A percentile compares a stretch with the other conserved stretches of the same genome.
Evolutionary conservation across 106 monocot genomes (phyloP).

Genomic region (Acanthochlamys bracteata): DNA sequence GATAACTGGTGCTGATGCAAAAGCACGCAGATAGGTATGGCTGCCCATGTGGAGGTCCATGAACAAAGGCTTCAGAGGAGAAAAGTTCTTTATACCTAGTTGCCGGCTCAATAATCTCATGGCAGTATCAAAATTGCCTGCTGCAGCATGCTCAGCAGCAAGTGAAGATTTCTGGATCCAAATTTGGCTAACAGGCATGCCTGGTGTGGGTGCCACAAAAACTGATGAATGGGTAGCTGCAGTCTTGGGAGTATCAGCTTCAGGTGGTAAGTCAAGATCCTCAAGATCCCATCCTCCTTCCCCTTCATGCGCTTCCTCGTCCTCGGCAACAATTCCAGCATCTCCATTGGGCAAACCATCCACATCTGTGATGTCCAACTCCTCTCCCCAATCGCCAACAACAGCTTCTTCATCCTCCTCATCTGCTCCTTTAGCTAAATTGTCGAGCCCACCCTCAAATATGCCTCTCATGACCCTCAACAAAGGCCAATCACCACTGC

Average conservation of each 20-base stretch:
- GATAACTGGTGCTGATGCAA: slow-evolving; percentile 43
- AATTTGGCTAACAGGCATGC: slow-evolving; percentile 86
- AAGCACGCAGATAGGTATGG: slow-evolving; percentile 55
- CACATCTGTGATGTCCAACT: slow-evolving; percentile 67
- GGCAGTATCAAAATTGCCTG: slow-evolving; percentile 84
- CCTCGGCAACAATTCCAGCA: slow-evolving; percentile 27
- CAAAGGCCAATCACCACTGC: slow-evolving; percentile 72
- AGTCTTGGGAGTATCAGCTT: slow-evolving; percentile 47
- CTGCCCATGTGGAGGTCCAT: slow-evolving; percentile 65
- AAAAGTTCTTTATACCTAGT: slow-evolving; percentile 82
- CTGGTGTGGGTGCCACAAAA: slow-evolving; percentile 62
- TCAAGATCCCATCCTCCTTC: slow-evolving; percentile 84
- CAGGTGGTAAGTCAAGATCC: slow-evolving; percentile 75
- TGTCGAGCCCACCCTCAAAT: slow-evolving; percentile 73
- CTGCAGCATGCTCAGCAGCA: slow-evolving; percentile 81
- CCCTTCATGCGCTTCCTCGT: slow-evolving; percentile 49
- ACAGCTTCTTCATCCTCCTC: slow-evolving; percentile 56
- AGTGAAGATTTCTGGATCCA: slow-evolving; percentile 89
- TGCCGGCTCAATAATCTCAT: slow-evolving; percentile 72
- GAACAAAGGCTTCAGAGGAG: slow-evolving; percentile 58
- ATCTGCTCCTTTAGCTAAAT: slow-evolving; percentile 39
- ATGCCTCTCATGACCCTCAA: slow-evolving; percentile 81
- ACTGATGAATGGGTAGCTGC: slow-evolving; percentile 40
- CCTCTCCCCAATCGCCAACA: slow-evolving; percentile 67
- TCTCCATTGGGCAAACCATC: slow-evolving; percentile 48